Conservation (phyloP, 306 rosid species). For the Pterocarpus santalinus region DNA sequence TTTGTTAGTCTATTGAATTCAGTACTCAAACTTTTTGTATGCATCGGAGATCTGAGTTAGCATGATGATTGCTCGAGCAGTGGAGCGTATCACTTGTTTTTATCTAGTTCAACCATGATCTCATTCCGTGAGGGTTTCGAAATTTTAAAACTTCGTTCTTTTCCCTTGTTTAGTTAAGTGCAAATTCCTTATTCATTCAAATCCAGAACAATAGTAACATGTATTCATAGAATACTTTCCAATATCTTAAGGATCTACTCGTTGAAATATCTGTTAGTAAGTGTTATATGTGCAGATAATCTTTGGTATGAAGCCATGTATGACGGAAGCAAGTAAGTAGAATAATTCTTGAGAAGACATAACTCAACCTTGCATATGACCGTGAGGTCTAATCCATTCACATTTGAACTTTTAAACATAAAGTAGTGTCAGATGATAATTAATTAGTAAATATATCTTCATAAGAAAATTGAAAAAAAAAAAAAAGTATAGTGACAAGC, state of each 20-base stretch:
- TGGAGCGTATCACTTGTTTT: background rate
- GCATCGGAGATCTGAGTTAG: conserved; percentile 6
- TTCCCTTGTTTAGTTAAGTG: background rate
- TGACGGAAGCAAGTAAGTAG: too few species aligned
- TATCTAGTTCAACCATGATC: background rate
- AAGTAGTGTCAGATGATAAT: conserved; percentile 33
- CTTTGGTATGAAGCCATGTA: too few species aligned
- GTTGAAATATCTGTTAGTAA: too few species aligned
- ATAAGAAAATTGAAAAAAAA: background rate
- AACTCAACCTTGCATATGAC: too few species aligned
- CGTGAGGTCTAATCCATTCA: background rate
- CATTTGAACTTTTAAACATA: conserved; percentile 29
- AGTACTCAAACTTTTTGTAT: conserved; percentile 11
- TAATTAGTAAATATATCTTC: background rate
- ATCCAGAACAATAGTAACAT: conserved; percentile 2
- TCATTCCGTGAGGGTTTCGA: background rate
- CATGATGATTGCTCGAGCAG: conserved; percentile 34
- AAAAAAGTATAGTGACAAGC: background rate
- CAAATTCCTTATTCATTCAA: background rate
- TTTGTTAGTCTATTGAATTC: background rate
- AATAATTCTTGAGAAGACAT: too few species aligned
- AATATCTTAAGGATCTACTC: background rate
- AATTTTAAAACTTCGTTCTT: background rate
- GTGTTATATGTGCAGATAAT: too few species aligned
- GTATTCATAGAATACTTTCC: background rate